Base-by-base conservation (phyloP, 2,329 filamentous ascomycete genomes). In the Fusarium sp. region DNA sequence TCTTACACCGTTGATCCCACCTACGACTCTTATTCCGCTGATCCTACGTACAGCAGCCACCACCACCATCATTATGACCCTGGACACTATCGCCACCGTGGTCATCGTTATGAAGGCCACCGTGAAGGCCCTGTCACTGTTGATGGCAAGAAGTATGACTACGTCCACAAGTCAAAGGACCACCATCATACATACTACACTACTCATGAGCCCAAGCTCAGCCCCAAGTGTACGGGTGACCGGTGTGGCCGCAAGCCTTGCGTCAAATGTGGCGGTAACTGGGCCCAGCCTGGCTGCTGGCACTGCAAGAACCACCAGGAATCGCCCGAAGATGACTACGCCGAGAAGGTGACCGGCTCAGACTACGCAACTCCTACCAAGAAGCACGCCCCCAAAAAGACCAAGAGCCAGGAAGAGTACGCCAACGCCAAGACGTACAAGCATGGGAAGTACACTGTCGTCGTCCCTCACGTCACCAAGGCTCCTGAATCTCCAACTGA, bases 221-320 rank as follows among this genome's bases (percentile, higher is more conserved):
- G 68, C 40, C 46, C 66, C n/a, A 42, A 59, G 20, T 74, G 73
- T 44, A 20, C 60, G n/a, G 68, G 72, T 36, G 52, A 61, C 10
- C 59, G 72, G 28, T 75, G 73, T 60, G 52, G 63, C 34, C 69
- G 66, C 44, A 75, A 77, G 68, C 60, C 68, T 34, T 77, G 73
- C 69, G 54, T 60, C 39, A 64, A 77, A 66, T 76, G 73, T 55
- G 63, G 71, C 31, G 64, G 63, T 9, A 49, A 74, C 45, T 76
- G 72, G 73, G 75, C 75, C 18, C 70, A 74, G 58, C 75, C 75
- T 50, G 74, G 75, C 50, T 77, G 75, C 63, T 75, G 72, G 73
- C 74, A 77, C 61, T 77, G 75, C 72, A 77, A 76, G 62, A 66
- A 59, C 22, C 52, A 60, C 48, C 61, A 69, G 64, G 58, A 64